Conservation (phyloP, 2,329 filamentous ascomycete species). For the Albifimbria verrucaria region DNA sequence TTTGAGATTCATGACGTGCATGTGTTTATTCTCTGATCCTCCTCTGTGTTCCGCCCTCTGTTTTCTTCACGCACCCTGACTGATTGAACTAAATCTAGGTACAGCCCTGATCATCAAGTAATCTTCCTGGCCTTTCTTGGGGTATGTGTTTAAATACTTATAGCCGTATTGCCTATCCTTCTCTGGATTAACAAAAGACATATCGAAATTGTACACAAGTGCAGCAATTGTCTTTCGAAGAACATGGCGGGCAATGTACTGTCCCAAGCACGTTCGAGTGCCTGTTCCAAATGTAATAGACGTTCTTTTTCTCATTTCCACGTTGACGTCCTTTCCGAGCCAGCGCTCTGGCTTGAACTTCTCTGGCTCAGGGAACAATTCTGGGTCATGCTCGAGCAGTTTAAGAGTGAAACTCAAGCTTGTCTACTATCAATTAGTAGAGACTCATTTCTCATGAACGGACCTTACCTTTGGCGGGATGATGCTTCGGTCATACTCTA, state of each 20-base stretch:
- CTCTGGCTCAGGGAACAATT: slow-evolving; percentile 7
- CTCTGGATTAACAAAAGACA: background rate
- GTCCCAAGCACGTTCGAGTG: slow-evolving; percentile 14
- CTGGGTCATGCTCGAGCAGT: slow-evolving; percentile 10
- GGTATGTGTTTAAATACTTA: background rate
- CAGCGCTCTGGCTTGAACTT: slow-evolving; percentile 12
- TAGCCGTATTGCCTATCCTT: background rate
- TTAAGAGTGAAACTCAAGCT: slow-evolving; percentile 11
- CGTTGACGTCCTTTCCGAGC: slow-evolving; percentile 5
- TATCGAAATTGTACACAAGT: slow-evolving; percentile 11
- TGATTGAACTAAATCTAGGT: background rate
- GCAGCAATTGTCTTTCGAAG: slow-evolving; percentile 12
- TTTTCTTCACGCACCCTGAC: too few relatives aligned
- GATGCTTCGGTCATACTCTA: slow-evolving; percentile 1
- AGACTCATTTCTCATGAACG: slow-evolving; percentile 9
- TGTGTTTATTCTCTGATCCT: too few relatives aligned
- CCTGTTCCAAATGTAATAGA: slow-evolving; percentile 11
- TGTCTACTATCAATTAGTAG: background rate
- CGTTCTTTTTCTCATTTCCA: background rate
- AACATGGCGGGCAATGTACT: slow-evolving; percentile 12
- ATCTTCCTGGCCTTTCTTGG: background rate
- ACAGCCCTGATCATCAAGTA: background rate
- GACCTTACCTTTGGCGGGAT: slow-evolving; percentile 4
- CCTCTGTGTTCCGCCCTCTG: too few relatives aligned
- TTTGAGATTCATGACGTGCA: too few relatives aligned